Conservation (phyloP, 441 rosid species). For the Melastoma candidum region DNA sequence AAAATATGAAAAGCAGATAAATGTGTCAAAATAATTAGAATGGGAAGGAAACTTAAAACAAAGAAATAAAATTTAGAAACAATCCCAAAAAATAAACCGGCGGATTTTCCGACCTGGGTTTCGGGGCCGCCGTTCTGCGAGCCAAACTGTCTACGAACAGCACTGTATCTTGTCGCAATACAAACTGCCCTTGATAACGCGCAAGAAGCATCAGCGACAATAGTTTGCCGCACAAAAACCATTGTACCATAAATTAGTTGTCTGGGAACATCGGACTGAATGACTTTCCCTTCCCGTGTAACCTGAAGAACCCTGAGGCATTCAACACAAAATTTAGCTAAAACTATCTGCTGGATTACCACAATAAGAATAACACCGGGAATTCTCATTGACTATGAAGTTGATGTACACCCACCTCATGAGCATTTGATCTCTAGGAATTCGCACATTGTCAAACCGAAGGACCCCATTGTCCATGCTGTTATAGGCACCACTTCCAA, state of each 20-base stretch:
- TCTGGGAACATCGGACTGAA: constrained; percentile 70
- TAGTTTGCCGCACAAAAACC: constrained; percentile 78
- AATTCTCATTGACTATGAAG: not conserved
- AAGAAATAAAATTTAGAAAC: not conserved
- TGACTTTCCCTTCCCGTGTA: constrained; percentile 76
- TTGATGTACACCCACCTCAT: constrained; percentile 49
- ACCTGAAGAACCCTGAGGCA: constrained; percentile 70
- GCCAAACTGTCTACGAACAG: constrained; percentile 95
- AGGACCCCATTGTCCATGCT: constrained; percentile 91
- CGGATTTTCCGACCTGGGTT: constrained; percentile 50
- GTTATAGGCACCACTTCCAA: constrained; percentile 87
- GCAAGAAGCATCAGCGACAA: constrained; percentile 79
- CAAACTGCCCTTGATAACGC: constrained; percentile 90
- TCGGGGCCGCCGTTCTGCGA: constrained; percentile 56
- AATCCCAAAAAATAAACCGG: constrained; percentile 3
- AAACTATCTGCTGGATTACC: not conserved
- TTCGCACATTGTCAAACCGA: constrained; percentile 78
- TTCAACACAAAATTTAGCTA: constrained; percentile 20
- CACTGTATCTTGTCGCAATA: constrained; percentile 92
- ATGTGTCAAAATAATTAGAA: not conserved
- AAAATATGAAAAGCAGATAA: constrained; percentile 9
- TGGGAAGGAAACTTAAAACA: not conserved
- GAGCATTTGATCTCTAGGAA: constrained; percentile 93
- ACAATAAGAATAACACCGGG: not conserved
- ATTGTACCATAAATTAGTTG: constrained; percentile 88